phyloP scores from a whole-genome alignment of 2,329 filamentous ascomycete species.

The Fusarium sp. region DNA sequence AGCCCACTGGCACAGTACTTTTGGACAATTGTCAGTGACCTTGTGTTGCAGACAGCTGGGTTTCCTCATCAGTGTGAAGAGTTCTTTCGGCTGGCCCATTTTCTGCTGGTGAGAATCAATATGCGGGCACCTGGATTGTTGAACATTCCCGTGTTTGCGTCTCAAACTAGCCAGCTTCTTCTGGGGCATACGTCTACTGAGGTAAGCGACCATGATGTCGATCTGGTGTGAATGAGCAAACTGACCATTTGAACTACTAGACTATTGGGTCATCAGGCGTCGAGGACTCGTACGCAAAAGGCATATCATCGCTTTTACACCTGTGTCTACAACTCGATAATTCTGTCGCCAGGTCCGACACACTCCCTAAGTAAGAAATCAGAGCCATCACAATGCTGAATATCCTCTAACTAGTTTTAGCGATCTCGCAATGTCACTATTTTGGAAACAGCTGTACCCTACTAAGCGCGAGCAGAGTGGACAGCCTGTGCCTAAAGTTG shows the following conservation, averaged over 20 bases:
- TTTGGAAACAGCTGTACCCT: conserved; percentile 78
- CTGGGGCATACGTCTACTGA: conserved; percentile 60
- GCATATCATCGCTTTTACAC: conserved; percentile 51
- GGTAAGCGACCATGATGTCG: conserved; percentile 44
- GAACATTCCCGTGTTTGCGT: conserved; percentile 51
- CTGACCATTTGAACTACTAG: conserved; percentile 34
- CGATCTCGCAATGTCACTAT: conserved; percentile 60
- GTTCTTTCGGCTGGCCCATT: conserved; percentile 59
- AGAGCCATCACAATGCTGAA: neutral
- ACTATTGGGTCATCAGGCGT: conserved; percentile 48
- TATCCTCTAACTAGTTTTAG: conserved; percentile 37
- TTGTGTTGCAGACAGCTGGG: conserved; percentile 53
- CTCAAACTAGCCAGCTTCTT: conserved; percentile 53
- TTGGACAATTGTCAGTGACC: conserved; percentile 53
- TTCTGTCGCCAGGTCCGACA: conserved; percentile 42
- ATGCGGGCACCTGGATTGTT: conserved; percentile 49
- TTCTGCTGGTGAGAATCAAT: conserved; percentile 57
- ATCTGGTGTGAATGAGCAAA: neutral
- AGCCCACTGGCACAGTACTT: conserved; percentile 47
- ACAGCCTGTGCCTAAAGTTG: conserved; percentile 55
- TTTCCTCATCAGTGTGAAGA: conserved; percentile 60
- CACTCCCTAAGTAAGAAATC: conserved; percentile 49
- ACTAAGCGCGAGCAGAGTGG: conserved; percentile 54
- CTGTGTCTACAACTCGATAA: conserved; percentile 52
- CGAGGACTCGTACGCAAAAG: conserved; percentile 51